Conservation (phyloP, 2,329 filamentous ascomycete species). For the Sclerotiophoma versabilis region DNA sequence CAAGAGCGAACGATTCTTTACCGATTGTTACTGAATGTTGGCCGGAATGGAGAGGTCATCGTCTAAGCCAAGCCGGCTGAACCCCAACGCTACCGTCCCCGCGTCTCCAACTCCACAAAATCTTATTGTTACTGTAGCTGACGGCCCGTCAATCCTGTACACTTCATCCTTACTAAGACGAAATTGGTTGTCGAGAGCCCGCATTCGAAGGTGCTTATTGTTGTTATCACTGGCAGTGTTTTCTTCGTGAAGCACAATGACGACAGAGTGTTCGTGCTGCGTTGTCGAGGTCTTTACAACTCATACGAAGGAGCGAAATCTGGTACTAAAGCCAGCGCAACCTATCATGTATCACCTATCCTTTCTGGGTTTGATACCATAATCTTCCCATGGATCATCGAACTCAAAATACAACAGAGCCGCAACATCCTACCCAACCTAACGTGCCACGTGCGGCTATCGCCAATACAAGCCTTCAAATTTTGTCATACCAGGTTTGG, state of each 20-base stretch:
- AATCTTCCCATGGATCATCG: too few relatives aligned
- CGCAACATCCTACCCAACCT: neutral
- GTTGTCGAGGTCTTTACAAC: too few relatives aligned
- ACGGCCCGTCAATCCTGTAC: constrained; percentile 9
- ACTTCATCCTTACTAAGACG: neutral
- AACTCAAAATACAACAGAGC: neutral
- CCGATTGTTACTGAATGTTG: neutral
- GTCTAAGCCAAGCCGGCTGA: constrained; percentile 15
- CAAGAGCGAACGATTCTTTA: neutral
- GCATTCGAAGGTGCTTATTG: neutral
- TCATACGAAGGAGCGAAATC: too few relatives aligned
- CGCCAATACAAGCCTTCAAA: neutral
- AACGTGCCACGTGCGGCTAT: neutral
- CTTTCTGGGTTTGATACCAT: too few relatives aligned
- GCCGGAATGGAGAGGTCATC: neutral
- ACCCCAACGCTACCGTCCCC: constrained; percentile 2
- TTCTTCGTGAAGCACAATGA: neutral
- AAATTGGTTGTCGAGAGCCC: neutral
- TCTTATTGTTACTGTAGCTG: neutral
- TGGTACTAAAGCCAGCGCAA: too few relatives aligned
- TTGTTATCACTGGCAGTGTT: neutral
- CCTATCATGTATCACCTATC: too few relatives aligned
- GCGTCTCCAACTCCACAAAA: neutral
- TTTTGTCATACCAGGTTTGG: neutral
- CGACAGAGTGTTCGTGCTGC: neutral